A percentile compares a stretch with the other conserved stretches of the same genome.
Conservation (phyloP, 2,329 filamentous ascomycete species). For the Penicillium sp. region DNA sequence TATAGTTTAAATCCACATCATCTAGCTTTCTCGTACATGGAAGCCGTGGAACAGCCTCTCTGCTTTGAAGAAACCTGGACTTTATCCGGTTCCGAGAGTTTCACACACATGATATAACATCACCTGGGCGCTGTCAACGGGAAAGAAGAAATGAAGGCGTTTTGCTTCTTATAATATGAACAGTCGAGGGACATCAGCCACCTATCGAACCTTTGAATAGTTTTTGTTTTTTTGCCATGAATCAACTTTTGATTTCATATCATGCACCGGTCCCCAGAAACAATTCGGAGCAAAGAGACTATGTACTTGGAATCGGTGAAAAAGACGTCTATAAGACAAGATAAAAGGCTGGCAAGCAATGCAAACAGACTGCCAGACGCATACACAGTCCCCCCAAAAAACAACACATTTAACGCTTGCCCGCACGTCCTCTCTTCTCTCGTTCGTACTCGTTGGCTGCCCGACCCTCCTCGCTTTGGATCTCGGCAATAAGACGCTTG, state of each 20-base stretch:
- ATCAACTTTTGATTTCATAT: slow-evolving; percentile 18
- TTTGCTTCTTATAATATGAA: too few species aligned
- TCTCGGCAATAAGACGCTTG: slow-evolving; percentile 83
- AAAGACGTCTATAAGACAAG: slow-evolving; percentile 10
- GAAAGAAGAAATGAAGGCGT: too few species aligned
- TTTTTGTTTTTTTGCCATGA: background rate
- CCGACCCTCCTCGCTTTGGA: slow-evolving; percentile 85
- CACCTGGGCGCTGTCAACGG: too few species aligned
- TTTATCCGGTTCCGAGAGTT: too few species aligned
- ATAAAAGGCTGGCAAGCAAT: background rate
- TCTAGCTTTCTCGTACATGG: too few species aligned
- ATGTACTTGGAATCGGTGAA: slow-evolving; percentile 8
- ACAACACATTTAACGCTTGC: slow-evolving; percentile 42
- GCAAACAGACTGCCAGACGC: slow-evolving; percentile 4
- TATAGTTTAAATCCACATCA: too few species aligned
- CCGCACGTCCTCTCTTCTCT: slow-evolving; percentile 71
- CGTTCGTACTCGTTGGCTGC: slow-evolving; percentile 85
- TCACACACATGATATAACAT: too few species aligned
- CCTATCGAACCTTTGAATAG: too few species aligned
- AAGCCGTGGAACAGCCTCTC: too few species aligned
- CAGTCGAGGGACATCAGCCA: too few species aligned
- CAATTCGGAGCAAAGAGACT: slow-evolving; percentile 7
- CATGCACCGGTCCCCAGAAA: slow-evolving; percentile 15
- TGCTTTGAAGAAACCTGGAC: too few species aligned
- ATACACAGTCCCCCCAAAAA: background rate